A percentile compares a stretch with the other conserved stretches of the same genome.
These are phyloP conservation scores for Digitaria exilis DNA, from an alignment of 202 grass and related monocot species.

Conservation along the genomic window DNA sequence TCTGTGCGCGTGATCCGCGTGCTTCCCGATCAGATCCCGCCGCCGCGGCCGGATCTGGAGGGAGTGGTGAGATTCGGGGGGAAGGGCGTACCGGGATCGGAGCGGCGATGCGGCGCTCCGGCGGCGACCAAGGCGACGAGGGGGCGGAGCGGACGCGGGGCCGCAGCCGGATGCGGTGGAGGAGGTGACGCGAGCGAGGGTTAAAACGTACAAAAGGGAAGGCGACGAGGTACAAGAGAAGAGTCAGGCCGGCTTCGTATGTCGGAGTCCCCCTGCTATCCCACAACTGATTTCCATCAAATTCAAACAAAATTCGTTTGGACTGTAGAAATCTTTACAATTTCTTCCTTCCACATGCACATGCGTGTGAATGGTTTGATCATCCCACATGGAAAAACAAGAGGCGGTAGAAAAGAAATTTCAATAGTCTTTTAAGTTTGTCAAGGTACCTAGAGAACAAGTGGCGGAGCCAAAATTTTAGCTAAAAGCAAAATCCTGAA, in stretches of 20 bases:
- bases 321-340: not conserved
- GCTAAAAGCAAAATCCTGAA: no score
- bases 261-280: not conserved
- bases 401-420: no score
- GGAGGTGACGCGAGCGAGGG: constrained; percentile 2
- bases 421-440: no score
- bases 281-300: not conserved
- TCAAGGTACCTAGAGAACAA: no score
- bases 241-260: not conserved
- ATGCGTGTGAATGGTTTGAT: no score
- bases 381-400: no score
- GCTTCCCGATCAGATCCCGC: constrained; percentile 40
- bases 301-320: not conserved
- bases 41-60: constrained; percentile 41
- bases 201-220: not conserved
- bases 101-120: constrained; percentile 29
- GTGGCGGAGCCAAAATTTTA: no score
- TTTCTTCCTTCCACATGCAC: no score
- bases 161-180: constrained; percentile 5
- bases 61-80: not conserved
- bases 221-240: not conserved
- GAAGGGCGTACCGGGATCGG: constrained; percentile 38
- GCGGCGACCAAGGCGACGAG: constrained; percentile 30
- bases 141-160: not conserved
- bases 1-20: constrained; percentile 24